Evolutionary conservation across 352 stramenopile genomes (phyloP).

Genomic region (Phytopythium oedochilum): DNA sequence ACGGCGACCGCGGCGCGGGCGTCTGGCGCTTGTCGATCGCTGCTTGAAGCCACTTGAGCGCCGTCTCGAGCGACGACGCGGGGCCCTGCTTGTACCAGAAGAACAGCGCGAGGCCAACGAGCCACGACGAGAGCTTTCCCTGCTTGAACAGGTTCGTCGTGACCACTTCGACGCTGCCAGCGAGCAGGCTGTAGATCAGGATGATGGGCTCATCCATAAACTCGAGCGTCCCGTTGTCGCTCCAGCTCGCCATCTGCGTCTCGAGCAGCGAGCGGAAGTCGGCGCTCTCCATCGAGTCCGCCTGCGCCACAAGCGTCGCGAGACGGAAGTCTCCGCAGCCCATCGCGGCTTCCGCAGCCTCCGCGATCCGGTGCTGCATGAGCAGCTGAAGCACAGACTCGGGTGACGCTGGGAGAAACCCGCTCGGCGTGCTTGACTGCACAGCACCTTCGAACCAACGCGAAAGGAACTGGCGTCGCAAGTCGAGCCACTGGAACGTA

Average conservation of each 20-base stretch:
- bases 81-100: constrained; percentile 67
- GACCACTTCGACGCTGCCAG: constrained; percentile 53
- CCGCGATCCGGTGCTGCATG: constrained; percentile 50
- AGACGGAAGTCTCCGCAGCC: constrained; percentile 58
- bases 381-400: constrained; percentile 35
- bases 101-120: constrained; percentile 54
- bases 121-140: constrained; percentile 40
- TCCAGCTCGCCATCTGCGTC: constrained; percentile 57
- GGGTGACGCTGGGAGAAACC: constrained; percentile 11
- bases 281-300: constrained; percentile 40
- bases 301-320: constrained; percentile 59
- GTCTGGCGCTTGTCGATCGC: constrained; percentile 38
- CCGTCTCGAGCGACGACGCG: constrained; percentile 37
- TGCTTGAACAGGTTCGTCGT: constrained; percentile 29
- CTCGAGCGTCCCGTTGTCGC: constrained; percentile 35
- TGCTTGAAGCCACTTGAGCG: constrained; percentile 33
- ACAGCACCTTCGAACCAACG: constrained; percentile 70
- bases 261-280: constrained; percentile 47
- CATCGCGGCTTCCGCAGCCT: constrained; percentile 57
- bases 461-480: constrained; percentile 67
- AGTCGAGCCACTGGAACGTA: constrained; percentile 60
- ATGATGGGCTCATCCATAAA: constrained; percentile 59
- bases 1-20: constrained; percentile 25
- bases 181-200: constrained; percentile 62
- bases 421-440: background rate